Evolutionary conservation across 257 asterid species (phyloP), one percentile per base, ranked within the genome.

Genomic region (Leptodermis oblonga): DNA sequence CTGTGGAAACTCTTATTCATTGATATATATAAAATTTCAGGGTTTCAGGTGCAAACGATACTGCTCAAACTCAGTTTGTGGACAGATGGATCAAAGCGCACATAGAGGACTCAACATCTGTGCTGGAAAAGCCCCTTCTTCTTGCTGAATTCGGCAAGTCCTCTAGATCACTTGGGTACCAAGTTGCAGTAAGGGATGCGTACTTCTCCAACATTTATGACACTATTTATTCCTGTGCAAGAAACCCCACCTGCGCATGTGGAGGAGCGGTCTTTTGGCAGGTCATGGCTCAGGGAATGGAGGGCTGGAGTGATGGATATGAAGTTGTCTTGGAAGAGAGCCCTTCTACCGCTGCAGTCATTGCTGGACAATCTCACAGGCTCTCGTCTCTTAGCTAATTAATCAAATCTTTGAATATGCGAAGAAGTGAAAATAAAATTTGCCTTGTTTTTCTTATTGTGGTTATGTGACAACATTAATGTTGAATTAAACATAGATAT

Each of bases 221-320:
- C 23, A 64, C 65, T 10, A 69, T 74, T 46, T 69, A 62, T 20
- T 2, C 26, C 5, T 73, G 64, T 36, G 78, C 82, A 12, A 58
- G 22, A 65, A 0, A 15, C 23, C 72, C 49, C 20, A 41, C 69
- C 7, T 62, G 71, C 46, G 70, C 54, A 25, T 43, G 70, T 9
- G 70, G 56, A 0, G 79, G 82, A 1, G 55, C 67, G 23, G 39
- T 78, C 4, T 66, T 78, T 20, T 78, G 82, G 78, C 78, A 78
- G 62, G 48, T 73, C 22, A 14, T 78, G 69, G 72, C 74, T 18
- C 69, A 65, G 26, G 79, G 73, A 22, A 75, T 79, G 78, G 78
- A 51, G 18, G 71, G 5, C 14, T 68, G 23, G 48, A 36, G 65
- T 12, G 80, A 79, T 51, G 76, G 80, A 37, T 79, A 75, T 68